Evolutionary conservation across 2,329 filamentous ascomycete species (phyloP).

Genomic region (Sporothrix mexicana): DNA sequence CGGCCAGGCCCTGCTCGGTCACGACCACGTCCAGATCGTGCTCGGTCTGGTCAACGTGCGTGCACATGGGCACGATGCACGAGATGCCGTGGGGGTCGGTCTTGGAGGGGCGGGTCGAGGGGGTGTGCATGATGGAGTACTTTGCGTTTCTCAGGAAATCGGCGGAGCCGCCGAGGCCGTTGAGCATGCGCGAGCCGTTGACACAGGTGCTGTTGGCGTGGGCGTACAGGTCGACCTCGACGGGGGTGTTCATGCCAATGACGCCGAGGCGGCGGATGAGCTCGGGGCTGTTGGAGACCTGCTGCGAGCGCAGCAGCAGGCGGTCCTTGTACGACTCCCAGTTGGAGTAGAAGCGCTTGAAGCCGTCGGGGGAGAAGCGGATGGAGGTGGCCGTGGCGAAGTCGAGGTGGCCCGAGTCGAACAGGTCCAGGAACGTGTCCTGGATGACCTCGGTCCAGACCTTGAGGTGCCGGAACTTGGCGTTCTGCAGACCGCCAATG

Average conservation of each 20-base stretch:
- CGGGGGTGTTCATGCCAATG: constrained; percentile 94
- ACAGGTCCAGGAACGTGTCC: constrained; percentile 90
- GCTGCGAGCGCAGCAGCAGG: constrained; percentile 84
- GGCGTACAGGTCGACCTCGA: constrained; percentile 93
- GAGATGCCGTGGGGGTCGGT: constrained; percentile 80
- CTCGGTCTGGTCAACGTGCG: constrained; percentile 90
- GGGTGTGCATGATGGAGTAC: constrained; percentile 91
- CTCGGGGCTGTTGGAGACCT: constrained; percentile 87
- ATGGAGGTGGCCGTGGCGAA: constrained; percentile 90
- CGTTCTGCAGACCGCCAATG: constrained; percentile 78
- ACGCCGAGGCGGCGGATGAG: constrained; percentile 86
- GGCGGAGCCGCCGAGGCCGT: constrained; percentile 80
- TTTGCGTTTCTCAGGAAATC: constrained; percentile 81
- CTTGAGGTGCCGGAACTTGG: constrained; percentile 84
- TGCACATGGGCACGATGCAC: constrained; percentile 94
- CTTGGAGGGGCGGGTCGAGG: constrained; percentile 79
- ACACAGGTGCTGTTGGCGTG: constrained; percentile 92
- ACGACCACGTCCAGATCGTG: constrained; percentile 91
- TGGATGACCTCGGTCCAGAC: constrained; percentile 95
- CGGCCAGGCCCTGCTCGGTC: constrained; percentile 75
- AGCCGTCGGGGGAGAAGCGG: constrained; percentile 88
- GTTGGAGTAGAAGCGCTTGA: constrained; percentile 87
- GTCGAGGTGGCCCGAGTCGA: constrained; percentile 85
- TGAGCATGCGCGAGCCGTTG: constrained; percentile 86
- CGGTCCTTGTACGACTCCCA: constrained; percentile 82